Evolutionary conservation across 495 filamentous ascomycete genomes (phyloP), one percentile per base, ranked within the genome.

Genomic region (Hamigera avellanea): DNA sequence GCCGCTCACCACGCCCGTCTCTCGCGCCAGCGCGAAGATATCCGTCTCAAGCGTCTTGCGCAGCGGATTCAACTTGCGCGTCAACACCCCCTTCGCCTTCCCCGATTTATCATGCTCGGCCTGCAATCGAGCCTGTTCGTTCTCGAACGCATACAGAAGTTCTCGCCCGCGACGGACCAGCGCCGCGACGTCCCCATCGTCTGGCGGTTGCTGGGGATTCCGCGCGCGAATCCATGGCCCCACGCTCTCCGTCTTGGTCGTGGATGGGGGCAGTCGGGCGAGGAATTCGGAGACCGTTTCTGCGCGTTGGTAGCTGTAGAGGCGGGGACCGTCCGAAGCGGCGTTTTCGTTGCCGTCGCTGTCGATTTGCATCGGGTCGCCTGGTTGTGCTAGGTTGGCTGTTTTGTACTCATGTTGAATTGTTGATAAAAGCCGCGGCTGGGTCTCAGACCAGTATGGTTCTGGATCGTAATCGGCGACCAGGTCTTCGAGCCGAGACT

Each of bases 201-300:
- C 26, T 17, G 42, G 48, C 27, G 48, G 43, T 10, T 19, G 19
- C 33, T 49, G 54, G 0, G 79, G 78, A 47, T 81, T 79, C 12
- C 54, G 58, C 37, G 78, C 67, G 61, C 66, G 81, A 26, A 93
- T 80, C 80, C 83, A 91, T 1, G 67, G 69, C 1, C 69, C 64
- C 2, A 41, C 40, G 1, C 37, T 38, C 2, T 46, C 48, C 15
- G 39, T 15, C 7, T 49, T 42, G 1, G 77, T 80, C 5, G 61
- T 76, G 2, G 72, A 72, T 1, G 81, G 83, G 4, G 78, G 75
- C 0, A 86, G 61, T 9, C 83, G 78, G 3, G 54, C 40, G 2
- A 87, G 52, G 42, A 93, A 93, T 0, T 67, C 56, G 8, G 61
- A 44, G 26, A 81, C 56, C 10, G 70, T 64, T 48, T 93, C 86